phyloP scores from a whole-genome alignment of 106 monocot species.

The Acorus calamus region DNA sequence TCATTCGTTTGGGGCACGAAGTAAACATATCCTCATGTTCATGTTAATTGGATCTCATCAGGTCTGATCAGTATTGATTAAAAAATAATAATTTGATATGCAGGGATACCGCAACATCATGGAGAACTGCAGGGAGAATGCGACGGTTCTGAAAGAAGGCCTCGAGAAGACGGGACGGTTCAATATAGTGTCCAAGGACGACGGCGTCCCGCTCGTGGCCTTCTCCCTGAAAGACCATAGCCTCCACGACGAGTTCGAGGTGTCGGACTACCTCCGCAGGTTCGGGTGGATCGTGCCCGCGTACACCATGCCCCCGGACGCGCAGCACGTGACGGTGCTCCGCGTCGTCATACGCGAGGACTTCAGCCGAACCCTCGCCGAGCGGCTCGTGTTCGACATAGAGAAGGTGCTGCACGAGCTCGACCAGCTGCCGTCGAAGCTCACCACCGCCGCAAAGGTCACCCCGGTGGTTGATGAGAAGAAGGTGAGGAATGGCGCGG shows the following conservation, averaged over 20 bases:
- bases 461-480: not conserved
- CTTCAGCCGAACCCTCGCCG: slow-evolving; percentile 79
- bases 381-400: slow-evolving; percentile 71
- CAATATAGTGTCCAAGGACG: slow-evolving; percentile 71
- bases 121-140: slow-evolving; percentile 86
- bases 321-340: slow-evolving; percentile 68
- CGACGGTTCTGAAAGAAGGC: slow-evolving; percentile 56
- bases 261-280: slow-evolving; percentile 64
- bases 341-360: slow-evolving; percentile 87
- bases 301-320: slow-evolving; percentile 91
- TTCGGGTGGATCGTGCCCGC: slow-evolving; percentile 98
- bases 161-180: slow-evolving; percentile 63
- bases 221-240: slow-evolving; percentile 75
- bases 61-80: no score
- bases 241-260: slow-evolving; percentile 66
- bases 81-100: no score
- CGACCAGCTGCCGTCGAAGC: slow-evolving; percentile 36
- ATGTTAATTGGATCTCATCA: no score
- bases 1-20: slow-evolving; percentile 84
- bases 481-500: not conserved
- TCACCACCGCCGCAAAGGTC: not conserved
- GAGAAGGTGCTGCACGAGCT: slow-evolving; percentile 67
- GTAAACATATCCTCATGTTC: slow-evolving; percentile 4
- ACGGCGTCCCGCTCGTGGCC: slow-evolving; percentile 84
- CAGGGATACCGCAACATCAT: slow-evolving; percentile 88